Base-by-base conservation (phyloP, 2,329 filamentous ascomycete species). In the Daldinia sp. region DNA sequence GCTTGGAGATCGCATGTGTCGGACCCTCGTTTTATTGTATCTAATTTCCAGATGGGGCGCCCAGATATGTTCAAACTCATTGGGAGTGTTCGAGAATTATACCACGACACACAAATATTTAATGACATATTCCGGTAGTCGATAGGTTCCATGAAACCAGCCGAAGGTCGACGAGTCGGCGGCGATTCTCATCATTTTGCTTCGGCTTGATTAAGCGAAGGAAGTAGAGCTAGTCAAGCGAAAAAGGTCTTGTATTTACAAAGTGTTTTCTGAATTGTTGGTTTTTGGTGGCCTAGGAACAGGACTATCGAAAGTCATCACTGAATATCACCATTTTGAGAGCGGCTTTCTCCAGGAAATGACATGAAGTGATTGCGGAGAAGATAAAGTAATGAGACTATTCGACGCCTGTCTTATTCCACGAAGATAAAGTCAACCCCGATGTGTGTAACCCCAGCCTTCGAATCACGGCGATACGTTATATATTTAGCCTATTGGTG, bases 1-100 rank as follows among this genome's bases (percentile, higher is more conserved):
- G 42, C 12, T 15, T 67, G 64, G 64, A 59, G 46, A 15, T 20
- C 30, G 7, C 51, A 63, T 7, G 20, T 50, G 3, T 7, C 12
- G 2, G 41, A 30, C 46, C 20, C 48, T 37, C 50, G 50, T 53
- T 35, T 53, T 18, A 9, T 35, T 9, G 33, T 10, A 35, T 35
- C 33, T 2, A 35, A 23, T 23, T 23, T 23, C 33, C 2, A 9
- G 5, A 35, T 35, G 33, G 2, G 10, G 33, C 33, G 33, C 33
- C 33, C 33, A 10, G 7, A 35, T 9, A 44, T 4, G 20, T 23
- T 28, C 51, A 46, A 20, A 35, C 28, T 15, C 7, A n/a, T 3
- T 23, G 61, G 63, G 13, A 61, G 50, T 20, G 10, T 65, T 46
- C 7, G 6, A 20, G 7, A 4, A 9, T 35, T 64, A 1, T 64